Evolutionary conservation across 1,284 basidiomycete species (phyloP), one percentile per base, ranked within the genome.

Genomic region (Trametes pubescens): DNA sequence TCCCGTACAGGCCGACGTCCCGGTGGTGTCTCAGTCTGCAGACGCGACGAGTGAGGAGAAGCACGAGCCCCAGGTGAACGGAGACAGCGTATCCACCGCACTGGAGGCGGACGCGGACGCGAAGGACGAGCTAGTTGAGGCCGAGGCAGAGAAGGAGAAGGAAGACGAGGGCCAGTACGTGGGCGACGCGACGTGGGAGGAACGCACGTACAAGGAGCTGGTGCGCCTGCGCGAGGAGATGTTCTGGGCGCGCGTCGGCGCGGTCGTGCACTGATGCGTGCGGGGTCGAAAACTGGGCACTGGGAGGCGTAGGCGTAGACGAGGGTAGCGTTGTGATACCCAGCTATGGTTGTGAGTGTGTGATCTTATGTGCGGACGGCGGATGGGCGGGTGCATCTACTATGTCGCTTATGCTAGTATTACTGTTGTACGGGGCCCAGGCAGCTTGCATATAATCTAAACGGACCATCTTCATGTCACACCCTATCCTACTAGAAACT

Each of bases 231-330:
- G 91, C 71, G 94, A 97, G 78, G 91, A 91, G 57, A 95, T 97
- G 91, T 96, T 93, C 78, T 94, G 89, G 87, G 91, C 94, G 38
- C 80, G 94, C 58, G 80, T 95, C 37, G 95, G 95, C 1, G 88
- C 86, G 5, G 72, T 86, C 60, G 52, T 51, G 40, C 82, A 81
- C 68, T 80, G 61, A 62, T 24, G 18, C 6, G 16, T n/a, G 43
- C 29, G 14, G 14, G 14, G 16, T n/a, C 37, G 37, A 38, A 38
- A 38, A 38, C 37, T 16, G 11, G 37, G 4, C 11, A 3, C 11
- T 10, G 37, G 14, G 10, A 2, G 10, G 37, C 37, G 14, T 6
- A 8, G 29, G 29, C 14, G 34, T 35, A 13, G 13, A 13, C 13
- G 34, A 35, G 37, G 37, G 10, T 4, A 10, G 37, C 11, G 14